Percentiles rank a stretch among this genome's conserved stretches.
phyloP scores from a whole-genome alignment of 169 alveolate genomes.

The Babesia gibsoni region DNA sequence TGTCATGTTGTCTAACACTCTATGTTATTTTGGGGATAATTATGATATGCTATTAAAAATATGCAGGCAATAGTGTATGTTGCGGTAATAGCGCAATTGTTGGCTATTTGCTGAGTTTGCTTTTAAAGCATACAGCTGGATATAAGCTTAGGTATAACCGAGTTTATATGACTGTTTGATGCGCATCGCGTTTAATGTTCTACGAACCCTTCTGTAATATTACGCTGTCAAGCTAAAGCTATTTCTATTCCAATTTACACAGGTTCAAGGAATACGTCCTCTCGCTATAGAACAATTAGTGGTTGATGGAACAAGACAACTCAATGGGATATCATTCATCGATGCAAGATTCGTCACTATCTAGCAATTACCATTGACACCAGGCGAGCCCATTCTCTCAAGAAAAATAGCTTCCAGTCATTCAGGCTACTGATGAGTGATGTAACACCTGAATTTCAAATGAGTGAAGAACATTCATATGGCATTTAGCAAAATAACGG shows the following conservation, averaged over 20 bases:
- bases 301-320: neutral
- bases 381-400: constrained; percentile 6
- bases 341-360: neutral
- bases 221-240: neutral
- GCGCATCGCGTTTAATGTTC: neutral
- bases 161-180: constrained; percentile 12
- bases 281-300: neutral
- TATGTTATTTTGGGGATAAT: too few species aligned
- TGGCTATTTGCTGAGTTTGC: neutral
- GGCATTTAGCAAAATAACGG: neutral
- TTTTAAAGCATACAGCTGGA: constrained; percentile 1
- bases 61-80: too few species aligned
- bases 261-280: constrained; percentile 19
- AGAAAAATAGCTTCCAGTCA: constrained; percentile 23
- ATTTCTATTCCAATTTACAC: constrained; percentile 4
- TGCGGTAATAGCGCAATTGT: too few species aligned
- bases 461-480: neutral
- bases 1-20: too few species aligned
- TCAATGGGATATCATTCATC: neutral
- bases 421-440: neutral
- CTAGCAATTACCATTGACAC: constrained; percentile 9
- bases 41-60: too few species aligned
- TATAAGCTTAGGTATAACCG: constrained; percentile 8
- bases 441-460: neutral
- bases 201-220: constrained; percentile 22